Evolutionary conservation across 164 flowering plant genomes (phyloP).

Genomic region (Sextonia rubra): DNA sequence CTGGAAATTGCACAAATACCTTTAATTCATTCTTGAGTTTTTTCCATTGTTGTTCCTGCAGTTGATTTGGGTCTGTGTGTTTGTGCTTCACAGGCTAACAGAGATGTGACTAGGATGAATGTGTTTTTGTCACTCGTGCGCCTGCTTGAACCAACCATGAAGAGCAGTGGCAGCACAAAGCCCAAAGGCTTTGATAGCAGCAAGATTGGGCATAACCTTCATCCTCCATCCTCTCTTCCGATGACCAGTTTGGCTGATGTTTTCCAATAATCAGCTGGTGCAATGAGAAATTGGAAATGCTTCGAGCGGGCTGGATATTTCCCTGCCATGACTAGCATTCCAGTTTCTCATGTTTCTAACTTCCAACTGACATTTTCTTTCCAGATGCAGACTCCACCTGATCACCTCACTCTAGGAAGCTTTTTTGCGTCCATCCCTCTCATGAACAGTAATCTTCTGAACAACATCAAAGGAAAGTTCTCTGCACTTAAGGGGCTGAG

Average conservation of each 20-base stretch:
- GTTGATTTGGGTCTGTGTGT: not conserved
- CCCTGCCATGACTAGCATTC: conserved; percentile 16
- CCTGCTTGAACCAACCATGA: conserved; percentile 61
- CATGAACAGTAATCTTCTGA: too few relatives aligned
- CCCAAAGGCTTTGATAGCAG: not conserved
- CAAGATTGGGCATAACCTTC: not conserved
- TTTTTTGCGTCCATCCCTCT: not conserved
- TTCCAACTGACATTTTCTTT: not conserved
- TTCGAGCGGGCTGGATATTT: conserved; percentile 5
- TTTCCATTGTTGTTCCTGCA: not conserved
- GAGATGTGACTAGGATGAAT: conserved; percentile 90
- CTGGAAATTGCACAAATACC: not conserved
- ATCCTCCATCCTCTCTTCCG: conserved; percentile 8
- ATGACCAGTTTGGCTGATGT: not conserved
- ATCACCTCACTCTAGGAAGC: not conserved
- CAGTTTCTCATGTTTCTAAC: not conserved
- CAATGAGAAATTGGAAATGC: conserved; percentile 3
- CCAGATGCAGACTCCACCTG: not conserved
- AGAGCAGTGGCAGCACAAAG: conserved; percentile 1
- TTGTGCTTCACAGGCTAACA: conserved; percentile 57
- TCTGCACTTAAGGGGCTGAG: too few relatives aligned
- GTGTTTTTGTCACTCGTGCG: conserved; percentile 78
- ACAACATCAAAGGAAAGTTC: too few relatives aligned
- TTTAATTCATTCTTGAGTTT: not conserved
- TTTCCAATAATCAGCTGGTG: not conserved